These are phyloP conservation scores for Komagataella populi DNA, from an alignment of 805 yeast genomes.

Conservation along the genomic window DNA sequence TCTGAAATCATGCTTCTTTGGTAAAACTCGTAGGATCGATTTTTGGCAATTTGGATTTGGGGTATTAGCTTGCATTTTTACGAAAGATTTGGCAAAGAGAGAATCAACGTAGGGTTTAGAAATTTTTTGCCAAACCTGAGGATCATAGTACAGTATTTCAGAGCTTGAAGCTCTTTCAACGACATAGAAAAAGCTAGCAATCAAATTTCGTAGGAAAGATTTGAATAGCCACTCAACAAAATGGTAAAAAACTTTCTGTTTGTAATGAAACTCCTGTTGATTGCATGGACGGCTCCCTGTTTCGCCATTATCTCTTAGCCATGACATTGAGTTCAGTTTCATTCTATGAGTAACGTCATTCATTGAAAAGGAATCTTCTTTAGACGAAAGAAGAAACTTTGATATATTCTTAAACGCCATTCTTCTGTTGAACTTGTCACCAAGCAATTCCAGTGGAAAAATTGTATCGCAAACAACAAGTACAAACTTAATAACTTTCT, in stretches of 20 bases:
- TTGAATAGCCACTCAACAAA: constrained; percentile 50
- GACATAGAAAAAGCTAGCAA: constrained; percentile 49
- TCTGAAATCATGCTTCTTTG: constrained; percentile 25
- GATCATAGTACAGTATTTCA: constrained; percentile 37
- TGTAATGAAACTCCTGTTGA: constrained; percentile 26
- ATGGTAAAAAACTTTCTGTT: constrained; percentile 20
- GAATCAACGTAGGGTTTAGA: constrained; percentile 25
- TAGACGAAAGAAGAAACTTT: constrained; percentile 20
- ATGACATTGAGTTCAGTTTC: constrained; percentile 29
- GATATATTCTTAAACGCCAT: constrained; percentile 23
- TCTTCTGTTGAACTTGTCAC: constrained; percentile 33
- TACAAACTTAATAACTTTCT: constrained; percentile 27
- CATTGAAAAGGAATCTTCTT: constrained; percentile 21
- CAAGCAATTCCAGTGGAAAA: constrained; percentile 39
- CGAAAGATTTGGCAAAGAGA: constrained; percentile 27
- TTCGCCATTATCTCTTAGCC: constrained; percentile 31
- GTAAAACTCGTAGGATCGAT: constrained; percentile 32
- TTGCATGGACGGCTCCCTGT: constrained; percentile 13
- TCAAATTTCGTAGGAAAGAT: constrained; percentile 27
- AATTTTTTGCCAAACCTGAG: constrained; percentile 38
- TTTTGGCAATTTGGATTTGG: constrained; percentile 4
- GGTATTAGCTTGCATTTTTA: constrained; percentile 4
- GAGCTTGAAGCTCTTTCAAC: constrained; percentile 36
- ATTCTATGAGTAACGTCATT: constrained; percentile 20
- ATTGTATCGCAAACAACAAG: constrained; percentile 28